phyloP scores from a whole-genome alignment of 2,329 filamentous ascomycete genomes.

The Colletotrichum lini region DNA sequence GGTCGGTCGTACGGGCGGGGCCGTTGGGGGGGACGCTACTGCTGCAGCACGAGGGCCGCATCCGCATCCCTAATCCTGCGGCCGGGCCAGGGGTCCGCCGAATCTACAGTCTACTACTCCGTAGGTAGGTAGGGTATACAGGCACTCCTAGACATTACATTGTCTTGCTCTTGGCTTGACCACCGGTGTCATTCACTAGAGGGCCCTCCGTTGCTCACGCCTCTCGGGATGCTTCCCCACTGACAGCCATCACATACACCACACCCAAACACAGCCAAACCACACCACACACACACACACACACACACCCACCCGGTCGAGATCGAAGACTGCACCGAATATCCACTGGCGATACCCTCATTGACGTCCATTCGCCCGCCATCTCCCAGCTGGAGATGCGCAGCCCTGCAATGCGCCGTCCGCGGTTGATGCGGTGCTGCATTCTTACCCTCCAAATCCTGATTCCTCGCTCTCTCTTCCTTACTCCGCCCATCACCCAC shows the following conservation, averaged over 20 bases:
- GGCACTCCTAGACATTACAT: neutral
- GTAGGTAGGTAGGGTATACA: neutral
- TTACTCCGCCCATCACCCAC: slow-evolving; percentile 9
- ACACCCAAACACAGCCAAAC: too few species aligned
- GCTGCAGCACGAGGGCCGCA: slow-evolving; percentile 39
- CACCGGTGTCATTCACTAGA: too few species aligned
- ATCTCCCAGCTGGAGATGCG: slow-evolving; percentile 5
- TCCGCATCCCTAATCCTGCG: slow-evolving; percentile 39
- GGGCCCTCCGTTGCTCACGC: neutral
- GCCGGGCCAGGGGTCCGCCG: slow-evolving; percentile 25
- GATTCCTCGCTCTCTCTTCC: neutral
- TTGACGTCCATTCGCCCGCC: slow-evolving; percentile 38
- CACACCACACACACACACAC: neutral
- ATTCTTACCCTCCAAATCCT: neutral
- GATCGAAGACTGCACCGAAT: slow-evolving; percentile 21
- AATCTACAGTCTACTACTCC: slow-evolving; percentile 20
- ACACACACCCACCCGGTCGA: slow-evolving; percentile 14
- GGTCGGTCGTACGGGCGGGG: slow-evolving; percentile 24
- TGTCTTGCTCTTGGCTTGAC: too few species aligned
- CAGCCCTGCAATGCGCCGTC: slow-evolving; percentile 25
- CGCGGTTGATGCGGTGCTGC: slow-evolving; percentile 27
- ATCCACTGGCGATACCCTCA: slow-evolving; percentile 41
- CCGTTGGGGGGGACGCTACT: slow-evolving; percentile 37
- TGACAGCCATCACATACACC: neutral
- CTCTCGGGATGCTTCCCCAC: slow-evolving; percentile 23